Evolutionary conservation across 2,329 filamentous ascomycete genomes (phyloP), one percentile per base, ranked within the genome.

Genomic region (Thielaviopsis musarum): DNA sequence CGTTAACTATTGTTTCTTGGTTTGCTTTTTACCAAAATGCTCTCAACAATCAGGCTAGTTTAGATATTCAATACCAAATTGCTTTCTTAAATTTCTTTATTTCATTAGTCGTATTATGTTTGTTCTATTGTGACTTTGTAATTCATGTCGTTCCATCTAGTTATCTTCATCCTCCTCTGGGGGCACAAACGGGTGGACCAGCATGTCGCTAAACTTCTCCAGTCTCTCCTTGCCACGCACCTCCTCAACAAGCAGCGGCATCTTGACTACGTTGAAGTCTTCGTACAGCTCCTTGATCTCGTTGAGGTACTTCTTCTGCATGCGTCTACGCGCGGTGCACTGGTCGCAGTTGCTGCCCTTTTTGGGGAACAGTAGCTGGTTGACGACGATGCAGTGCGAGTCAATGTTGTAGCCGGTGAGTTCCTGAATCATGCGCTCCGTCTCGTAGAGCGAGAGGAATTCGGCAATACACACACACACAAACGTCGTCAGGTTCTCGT

Each of bases 361-460:
- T 72, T 87, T 88, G 19, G 93, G 93, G 75, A 95, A 98, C 60
- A 98, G 77, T 65, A 98, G 79, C 77, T 98, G 93, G 73, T 98
- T 98, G 67, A 98, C 93, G 53, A 98, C 93, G 70, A 98, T 97
- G 69, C 86, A 84, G 75, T 97, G 93, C 6, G 91, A 95, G 71
- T 98, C 93, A 70, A 98, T 98, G 68, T 85, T 78, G 74, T 95
- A 98, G 70, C 81, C 87, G 54, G 89, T 84, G 63, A 98, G 78
- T 76, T 98, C 93, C 77, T 98, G 93, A 67, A 98, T 97, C 93
- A 98, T 97, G 67, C 93, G 87, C 77, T 98, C 93, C 63, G 93
- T 98, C 79, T 98, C 93, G 75, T 98, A 98, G 57, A 98, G 79
- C 45, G 85, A 91, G 66, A 98, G 73, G 75, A 98, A 98, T 74